Percentiles rank a stretch among this genome's conserved stretches.
These are phyloP conservation scores for Colletotrichum salicis DNA, from an alignment of 2,329 filamentous ascomycete species.

Conservation along the genomic window DNA sequence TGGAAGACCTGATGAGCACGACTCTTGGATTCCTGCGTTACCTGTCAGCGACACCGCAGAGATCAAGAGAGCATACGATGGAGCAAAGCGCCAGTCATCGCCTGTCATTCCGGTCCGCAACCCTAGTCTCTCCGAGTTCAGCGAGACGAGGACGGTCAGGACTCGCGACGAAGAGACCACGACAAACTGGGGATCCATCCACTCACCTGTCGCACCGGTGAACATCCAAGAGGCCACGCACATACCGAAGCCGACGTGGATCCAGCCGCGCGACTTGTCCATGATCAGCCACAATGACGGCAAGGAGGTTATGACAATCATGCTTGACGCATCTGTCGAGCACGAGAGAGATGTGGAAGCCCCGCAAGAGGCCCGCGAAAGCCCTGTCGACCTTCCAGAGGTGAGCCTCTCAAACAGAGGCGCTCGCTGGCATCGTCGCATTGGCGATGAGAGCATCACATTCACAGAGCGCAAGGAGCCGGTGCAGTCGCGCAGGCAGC, in stretches of 20 bases:
- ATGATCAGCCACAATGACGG: slow-evolving; percentile 40
- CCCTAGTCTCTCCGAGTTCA: slow-evolving; percentile 47
- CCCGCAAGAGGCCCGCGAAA: slow-evolving; percentile 40
- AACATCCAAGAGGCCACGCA: slow-evolving; percentile 54
- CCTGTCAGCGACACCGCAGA: slow-evolving; percentile 31
- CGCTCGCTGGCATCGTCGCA: slow-evolving; percentile 62
- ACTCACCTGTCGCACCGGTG: slow-evolving; percentile 59
- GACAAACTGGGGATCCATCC: slow-evolving; percentile 61
- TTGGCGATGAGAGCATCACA: slow-evolving; percentile 68
- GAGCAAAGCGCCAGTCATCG: slow-evolving; percentile 59
- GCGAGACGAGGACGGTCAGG: slow-evolving; percentile 44
- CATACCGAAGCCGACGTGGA: slow-evolving; percentile 54
- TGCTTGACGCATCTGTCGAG: slow-evolving; percentile 52
- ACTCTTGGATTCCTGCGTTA: slow-evolving; percentile 51
- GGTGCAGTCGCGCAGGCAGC: slow-evolving; percentile 60
- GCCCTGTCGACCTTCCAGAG: slow-evolving; percentile 40
- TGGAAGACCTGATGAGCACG: slow-evolving; percentile 47
- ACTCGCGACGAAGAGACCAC: slow-evolving; percentile 54
- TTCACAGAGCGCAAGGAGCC: slow-evolving; percentile 66
- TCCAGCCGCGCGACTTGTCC: slow-evolving; percentile 43
- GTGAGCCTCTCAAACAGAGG: slow-evolving; percentile 10
- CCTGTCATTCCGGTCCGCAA: slow-evolving; percentile 58
- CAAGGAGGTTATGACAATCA: slow-evolving; percentile 54
- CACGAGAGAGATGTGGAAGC: slow-evolving; percentile 35
- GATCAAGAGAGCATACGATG: slow-evolving; percentile 39